These are phyloP conservation scores for Ophiorrhiza pumila DNA, from an alignment of 257 asterid species.

Conservation along the genomic window DNA sequence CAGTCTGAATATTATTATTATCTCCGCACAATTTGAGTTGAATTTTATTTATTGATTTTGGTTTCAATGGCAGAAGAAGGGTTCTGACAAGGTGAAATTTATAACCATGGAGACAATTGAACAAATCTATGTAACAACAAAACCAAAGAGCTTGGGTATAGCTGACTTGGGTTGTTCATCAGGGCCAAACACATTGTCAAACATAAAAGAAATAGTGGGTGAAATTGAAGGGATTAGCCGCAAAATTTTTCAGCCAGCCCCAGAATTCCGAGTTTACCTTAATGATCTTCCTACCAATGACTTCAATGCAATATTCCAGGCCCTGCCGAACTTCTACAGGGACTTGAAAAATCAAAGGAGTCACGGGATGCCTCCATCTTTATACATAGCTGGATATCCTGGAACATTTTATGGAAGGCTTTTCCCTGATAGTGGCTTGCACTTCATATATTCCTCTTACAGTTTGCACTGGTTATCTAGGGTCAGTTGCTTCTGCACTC, in stretches of 20 bases:
- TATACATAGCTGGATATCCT: slow-evolving; percentile 73
- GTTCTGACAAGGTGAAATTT: slow-evolving; percentile 69
- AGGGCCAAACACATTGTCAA: slow-evolving; percentile 74
- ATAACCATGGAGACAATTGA: slow-evolving; percentile 49
- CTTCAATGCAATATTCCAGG: slow-evolving; percentile 75
- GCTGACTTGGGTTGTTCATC: slow-evolving; percentile 96
- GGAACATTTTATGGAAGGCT: slow-evolving; percentile 86
- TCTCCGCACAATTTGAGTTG: no score
- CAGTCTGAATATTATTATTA: background rate
- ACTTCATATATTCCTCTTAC: slow-evolving; percentile 72
- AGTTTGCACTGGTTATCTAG: slow-evolving; percentile 90
- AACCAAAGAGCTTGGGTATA: slow-evolving; percentile 69
- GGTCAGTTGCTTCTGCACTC: slow-evolving; percentile 24
- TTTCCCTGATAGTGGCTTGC: slow-evolving; percentile 67
- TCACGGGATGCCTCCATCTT: slow-evolving; percentile 22
- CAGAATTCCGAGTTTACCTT: slow-evolving; percentile 64
- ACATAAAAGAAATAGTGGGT: slow-evolving; percentile 48
- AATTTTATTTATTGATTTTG: background rate
- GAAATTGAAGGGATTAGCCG: slow-evolving; percentile 34
- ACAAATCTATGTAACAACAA: slow-evolving; percentile 31
- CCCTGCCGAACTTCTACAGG: slow-evolving; percentile 59
- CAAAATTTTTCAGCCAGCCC: slow-evolving; percentile 21
- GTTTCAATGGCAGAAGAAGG: slow-evolving; percentile 49
- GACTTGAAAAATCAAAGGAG: slow-evolving; percentile 35
- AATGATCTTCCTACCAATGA: slow-evolving; percentile 86